phyloP scores from a whole-genome alignment of 768 basidiomycete species.

The Hygrophorus russula region DNA sequence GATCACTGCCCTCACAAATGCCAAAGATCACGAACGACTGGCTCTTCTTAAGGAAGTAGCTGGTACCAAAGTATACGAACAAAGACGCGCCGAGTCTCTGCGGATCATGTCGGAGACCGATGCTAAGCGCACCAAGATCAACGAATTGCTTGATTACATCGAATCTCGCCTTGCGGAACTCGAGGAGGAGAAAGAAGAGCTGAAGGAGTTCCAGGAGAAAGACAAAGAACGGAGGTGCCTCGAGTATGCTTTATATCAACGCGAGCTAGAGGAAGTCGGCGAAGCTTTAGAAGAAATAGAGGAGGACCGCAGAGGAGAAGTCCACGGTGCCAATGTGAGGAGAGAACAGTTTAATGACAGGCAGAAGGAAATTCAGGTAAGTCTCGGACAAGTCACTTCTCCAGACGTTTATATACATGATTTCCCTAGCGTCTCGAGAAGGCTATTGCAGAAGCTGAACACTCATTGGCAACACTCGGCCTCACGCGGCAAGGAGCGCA shows the following conservation, averaged over 20 bases:
- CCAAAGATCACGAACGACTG: conserved; percentile 90
- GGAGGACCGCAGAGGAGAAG: conserved; percentile 70
- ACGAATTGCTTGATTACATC: conserved; percentile 82
- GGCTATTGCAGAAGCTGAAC: conserved; percentile 57
- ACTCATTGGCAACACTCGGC: conserved; percentile 56
- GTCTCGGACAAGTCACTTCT: conserved; percentile 1
- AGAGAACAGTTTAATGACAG: conserved; percentile 74
- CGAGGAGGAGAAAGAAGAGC: conserved; percentile 95
- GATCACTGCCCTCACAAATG: conserved; percentile 95
- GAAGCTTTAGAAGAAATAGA: conserved; percentile 80
- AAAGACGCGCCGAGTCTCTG: conserved; percentile 83
- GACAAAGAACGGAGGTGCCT: conserved; percentile 90
- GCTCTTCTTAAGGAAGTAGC: conserved; percentile 96
- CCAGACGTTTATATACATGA: not conserved
- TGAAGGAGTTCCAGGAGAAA: conserved; percentile 93
- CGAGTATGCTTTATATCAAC: conserved; percentile 89
- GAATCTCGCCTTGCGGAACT: conserved; percentile 83
- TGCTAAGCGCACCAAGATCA: conserved; percentile 83
- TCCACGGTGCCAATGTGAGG: conserved; percentile 75
- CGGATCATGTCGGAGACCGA: conserved; percentile 97
- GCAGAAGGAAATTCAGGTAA: conserved; percentile 80
- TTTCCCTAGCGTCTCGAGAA: conserved; percentile 55
- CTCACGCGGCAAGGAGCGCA: conserved; percentile 69
- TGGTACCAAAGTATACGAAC: conserved; percentile 96
- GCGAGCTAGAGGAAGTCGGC: conserved; percentile 83